A percentile compares a stretch with the other conserved stretches of the same genome.
These are phyloP conservation scores for Decorospora gaudefroyi DNA, from an alignment of 2,329 filamentous ascomycete species.

Conservation along the genomic window DNA sequence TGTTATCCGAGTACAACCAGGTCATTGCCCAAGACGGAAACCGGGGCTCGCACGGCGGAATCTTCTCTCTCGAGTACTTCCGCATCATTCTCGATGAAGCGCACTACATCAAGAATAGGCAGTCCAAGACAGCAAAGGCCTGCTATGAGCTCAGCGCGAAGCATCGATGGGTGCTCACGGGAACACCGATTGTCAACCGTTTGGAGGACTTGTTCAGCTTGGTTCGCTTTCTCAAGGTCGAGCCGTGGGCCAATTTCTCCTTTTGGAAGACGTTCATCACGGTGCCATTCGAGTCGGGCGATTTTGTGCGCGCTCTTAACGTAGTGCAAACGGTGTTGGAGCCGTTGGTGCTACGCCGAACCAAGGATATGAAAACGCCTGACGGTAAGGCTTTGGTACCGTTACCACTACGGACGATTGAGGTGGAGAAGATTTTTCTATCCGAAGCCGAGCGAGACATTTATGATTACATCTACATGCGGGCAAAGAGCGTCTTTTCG, in stretches of 20 bases:
- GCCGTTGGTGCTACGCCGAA: constrained; percentile 89
- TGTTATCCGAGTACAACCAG: constrained; percentile 86
- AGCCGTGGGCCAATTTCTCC: constrained; percentile 98
- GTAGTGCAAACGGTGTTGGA: constrained; percentile 97
- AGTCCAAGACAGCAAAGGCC: constrained; percentile 91
- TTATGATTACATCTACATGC: constrained; percentile 85
- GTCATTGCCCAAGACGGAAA: constrained; percentile 69
- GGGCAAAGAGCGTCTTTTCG: constrained; percentile 81
- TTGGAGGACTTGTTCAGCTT: constrained; percentile 93
- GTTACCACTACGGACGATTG: constrained; percentile 76
- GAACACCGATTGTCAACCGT: constrained; percentile 95
- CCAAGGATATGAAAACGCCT: constrained; percentile 98
- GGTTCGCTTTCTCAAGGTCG: constrained; percentile 88
- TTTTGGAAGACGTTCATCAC: constrained; percentile 99
- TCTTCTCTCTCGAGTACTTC: constrained; percentile 95
- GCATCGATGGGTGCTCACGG: constrained; percentile 91
- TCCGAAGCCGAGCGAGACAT: constrained; percentile 84
- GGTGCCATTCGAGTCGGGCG: constrained; percentile 91
- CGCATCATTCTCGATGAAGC: constrained; percentile 94
- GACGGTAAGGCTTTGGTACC: constrained; percentile 80
- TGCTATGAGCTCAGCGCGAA: constrained; percentile 86
- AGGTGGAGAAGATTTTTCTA: constrained; percentile 86
- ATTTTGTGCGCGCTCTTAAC: constrained; percentile 90
- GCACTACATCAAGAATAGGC: constrained; percentile 83
- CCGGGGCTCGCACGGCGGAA: constrained; percentile 64